Percentiles rank a stretch among this genome's conserved stretches.
Evolutionary conservation across 2,329 filamentous ascomycete species (phyloP).

Genomic region (Sclerotinia glacialis): DNA sequence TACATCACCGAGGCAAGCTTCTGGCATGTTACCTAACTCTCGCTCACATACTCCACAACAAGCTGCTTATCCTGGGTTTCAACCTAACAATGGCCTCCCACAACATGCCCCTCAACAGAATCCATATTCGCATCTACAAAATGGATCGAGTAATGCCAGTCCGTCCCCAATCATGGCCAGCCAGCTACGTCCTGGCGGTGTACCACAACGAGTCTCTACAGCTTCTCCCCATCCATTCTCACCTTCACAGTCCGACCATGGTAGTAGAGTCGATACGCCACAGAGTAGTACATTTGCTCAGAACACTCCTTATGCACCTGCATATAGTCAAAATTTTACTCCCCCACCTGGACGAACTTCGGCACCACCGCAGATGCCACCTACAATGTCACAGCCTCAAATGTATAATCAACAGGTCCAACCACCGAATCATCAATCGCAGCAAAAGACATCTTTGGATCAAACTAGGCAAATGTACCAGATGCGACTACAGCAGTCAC

Average conservation of each 20-base stretch:
- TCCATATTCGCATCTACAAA: slow-evolving; percentile 79
- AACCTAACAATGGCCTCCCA: slow-evolving; percentile 58
- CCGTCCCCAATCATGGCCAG: slow-evolving; percentile 90
- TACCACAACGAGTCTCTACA: slow-evolving; percentile 80
- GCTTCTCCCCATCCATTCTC: slow-evolving; percentile 91
- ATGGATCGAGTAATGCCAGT: slow-evolving; percentile 77
- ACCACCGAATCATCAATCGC: slow-evolving; percentile 45
- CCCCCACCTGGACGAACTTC: slow-evolving; percentile 53
- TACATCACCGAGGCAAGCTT: slow-evolving; percentile 74
- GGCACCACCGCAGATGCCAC: slow-evolving; percentile 52
- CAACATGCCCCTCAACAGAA: slow-evolving; percentile 60
- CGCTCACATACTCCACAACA: slow-evolving; percentile 91
- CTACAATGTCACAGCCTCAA: slow-evolving; percentile 43
- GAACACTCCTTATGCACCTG: slow-evolving; percentile 53
- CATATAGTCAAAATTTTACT: slow-evolving; percentile 58
- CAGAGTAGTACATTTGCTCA: slow-evolving; percentile 70
- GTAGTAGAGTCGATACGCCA: slow-evolving; percentile 62
- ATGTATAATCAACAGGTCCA: slow-evolving; percentile 32
- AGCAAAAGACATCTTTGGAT: slow-evolving; percentile 52
- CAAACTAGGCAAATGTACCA: slow-evolving; percentile 77
- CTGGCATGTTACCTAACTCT: slow-evolving; percentile 72
- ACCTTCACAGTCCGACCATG: slow-evolving; percentile 72
- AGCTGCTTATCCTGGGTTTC: slow-evolving; percentile 64
- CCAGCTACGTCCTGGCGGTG: slow-evolving; percentile 68
- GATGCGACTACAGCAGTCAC: slow-evolving; percentile 77